A percentile compares a stretch with the other conserved stretches of the same genome.
phyloP scores from a whole-genome alignment of 305 asterid species.

The Rubia peregrina region DNA sequence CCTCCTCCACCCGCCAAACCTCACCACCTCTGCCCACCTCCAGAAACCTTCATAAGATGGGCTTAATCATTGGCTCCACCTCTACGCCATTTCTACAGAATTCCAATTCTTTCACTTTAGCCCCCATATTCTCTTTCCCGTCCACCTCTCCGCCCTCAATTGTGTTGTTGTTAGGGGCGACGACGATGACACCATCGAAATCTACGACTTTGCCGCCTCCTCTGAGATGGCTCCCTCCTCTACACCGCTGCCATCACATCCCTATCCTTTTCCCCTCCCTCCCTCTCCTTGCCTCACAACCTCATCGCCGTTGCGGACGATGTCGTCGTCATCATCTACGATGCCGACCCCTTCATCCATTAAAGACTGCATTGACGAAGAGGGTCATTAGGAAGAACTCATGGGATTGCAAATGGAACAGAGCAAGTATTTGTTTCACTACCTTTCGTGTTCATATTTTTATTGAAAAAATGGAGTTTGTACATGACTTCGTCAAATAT shows the following conservation, averaged over 20 bases:
- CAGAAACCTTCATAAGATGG: conserved; percentile 25
- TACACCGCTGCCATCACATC: conserved; percentile 57
- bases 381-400: no score
- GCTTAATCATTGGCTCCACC: conserved; percentile 62
- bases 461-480: background rate
- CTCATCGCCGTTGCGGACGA: conserved; percentile 60
- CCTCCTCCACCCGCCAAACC: no score
- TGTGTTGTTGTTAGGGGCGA: conserved; percentile 83
- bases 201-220: conserved; percentile 74
- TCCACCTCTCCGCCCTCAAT: conserved; percentile 78
- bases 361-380: conserved; percentile 28
- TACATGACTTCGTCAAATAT: conserved; percentile 42
- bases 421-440: no score
- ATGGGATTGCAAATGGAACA: no score
- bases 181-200: conserved; percentile 77
- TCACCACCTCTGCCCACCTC: no score
- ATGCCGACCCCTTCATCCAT: conserved; percentile 76
- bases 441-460: no score
- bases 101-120: conserved; percentile 28
- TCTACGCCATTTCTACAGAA: conserved; percentile 23
- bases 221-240: conserved; percentile 72
- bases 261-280: conserved; percentile 52
- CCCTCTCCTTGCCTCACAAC: conserved; percentile 63
- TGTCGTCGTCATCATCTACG: conserved; percentile 57
- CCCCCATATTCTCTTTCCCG: conserved; percentile 63